Base-by-base conservation (phyloP, 2,329 filamentous ascomycete genomes). In the Microdochium trichocladiopsis region DNA sequence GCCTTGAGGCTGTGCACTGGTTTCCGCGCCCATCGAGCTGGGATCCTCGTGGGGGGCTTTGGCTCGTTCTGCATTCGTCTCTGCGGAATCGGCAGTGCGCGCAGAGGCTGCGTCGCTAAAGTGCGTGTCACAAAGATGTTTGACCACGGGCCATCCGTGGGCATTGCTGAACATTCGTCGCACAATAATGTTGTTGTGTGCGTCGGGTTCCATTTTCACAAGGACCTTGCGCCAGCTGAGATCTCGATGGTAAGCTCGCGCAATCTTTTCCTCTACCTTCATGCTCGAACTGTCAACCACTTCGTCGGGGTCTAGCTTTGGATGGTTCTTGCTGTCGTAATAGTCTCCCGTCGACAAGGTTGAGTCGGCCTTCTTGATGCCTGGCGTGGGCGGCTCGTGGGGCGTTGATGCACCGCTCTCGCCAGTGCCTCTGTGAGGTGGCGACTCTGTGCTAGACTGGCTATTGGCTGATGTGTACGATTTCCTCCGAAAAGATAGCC, bases 111-210 rank as follows among this genome's bases (percentile, higher is more conserved):
- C 84, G 63, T 95, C 88, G 51, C 84, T 88, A 66, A 99, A 99
- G 70, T 99, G 94, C 0, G 90, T 91, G 62, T 97, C 92, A 50
- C 94, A 93, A 21, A 97, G 73, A 69, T 99, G 94, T 70, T 96
- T 92, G 49, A 97, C 76, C 1, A 99, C 94, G 1, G 94, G 94
- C 94, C 94, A 99, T 2, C 94, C 94, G 61, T 95, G 95, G 0
- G 94, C 94, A 63, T 99, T 99, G 52, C 91, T 87, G 67, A 99
- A 99, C 86, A 91, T 95, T 52, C 94, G 86, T 16, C 94, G 87
- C 23, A 99, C 94, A 55, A 97, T 87, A 59, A 99, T 95, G 68
- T 99, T 99, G 70, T 99, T 99, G 72, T 99, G 94, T 0, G 94
- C 94, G 69, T 99, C 94, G 0, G 94, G 94, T 66, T 99, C 93